phyloP scores from a whole-genome alignment of 2,329 filamentous ascomycete genomes.

The Apiospora arundinis region DNA sequence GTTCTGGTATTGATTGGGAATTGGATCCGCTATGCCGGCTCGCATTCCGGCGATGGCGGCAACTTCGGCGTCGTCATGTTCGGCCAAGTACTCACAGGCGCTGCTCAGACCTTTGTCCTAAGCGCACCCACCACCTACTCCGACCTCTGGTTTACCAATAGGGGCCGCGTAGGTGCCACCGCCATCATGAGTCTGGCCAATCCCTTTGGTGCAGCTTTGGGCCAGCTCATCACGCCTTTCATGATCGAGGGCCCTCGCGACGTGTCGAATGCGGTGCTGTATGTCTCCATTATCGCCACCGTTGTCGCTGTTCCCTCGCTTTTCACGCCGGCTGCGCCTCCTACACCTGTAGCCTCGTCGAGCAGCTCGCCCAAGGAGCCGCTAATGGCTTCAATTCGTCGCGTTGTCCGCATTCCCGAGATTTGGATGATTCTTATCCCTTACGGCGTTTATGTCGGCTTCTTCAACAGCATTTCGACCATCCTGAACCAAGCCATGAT shows the following conservation, averaged over 20 bases:
- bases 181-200: slow-evolving; percentile 86
- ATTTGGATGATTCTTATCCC: slow-evolving; percentile 83
- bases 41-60: slow-evolving; percentile 57
- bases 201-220: slow-evolving; percentile 86
- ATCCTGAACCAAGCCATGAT: slow-evolving; percentile 89
- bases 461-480: slow-evolving; percentile 92
- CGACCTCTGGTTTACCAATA: slow-evolving; percentile 91
- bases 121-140: slow-evolving; percentile 89
- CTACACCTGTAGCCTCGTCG: slow-evolving; percentile 77
- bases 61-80: slow-evolving; percentile 82
- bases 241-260: slow-evolving; percentile 69
- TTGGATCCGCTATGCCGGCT: slow-evolving; percentile 88
- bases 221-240: slow-evolving; percentile 84
- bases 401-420: slow-evolving; percentile 66
- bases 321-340: slow-evolving; percentile 78
- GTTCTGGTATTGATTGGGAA: slow-evolving; percentile 81
- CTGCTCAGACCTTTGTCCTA: slow-evolving; percentile 91
- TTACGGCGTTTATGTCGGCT: slow-evolving; percentile 85
- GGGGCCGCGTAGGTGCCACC: slow-evolving; percentile 84
- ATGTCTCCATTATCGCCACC: slow-evolving; percentile 56
- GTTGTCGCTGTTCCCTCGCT: slow-evolving; percentile 75
- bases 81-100: slow-evolving; percentile 87
- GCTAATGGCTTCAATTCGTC: slow-evolving; percentile 57
- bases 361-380: slow-evolving; percentile 63
- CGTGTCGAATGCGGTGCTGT: slow-evolving; percentile 83